phyloP scores from a whole-genome alignment of 768 basidiomycete genomes.

The Mycena venus region DNA sequence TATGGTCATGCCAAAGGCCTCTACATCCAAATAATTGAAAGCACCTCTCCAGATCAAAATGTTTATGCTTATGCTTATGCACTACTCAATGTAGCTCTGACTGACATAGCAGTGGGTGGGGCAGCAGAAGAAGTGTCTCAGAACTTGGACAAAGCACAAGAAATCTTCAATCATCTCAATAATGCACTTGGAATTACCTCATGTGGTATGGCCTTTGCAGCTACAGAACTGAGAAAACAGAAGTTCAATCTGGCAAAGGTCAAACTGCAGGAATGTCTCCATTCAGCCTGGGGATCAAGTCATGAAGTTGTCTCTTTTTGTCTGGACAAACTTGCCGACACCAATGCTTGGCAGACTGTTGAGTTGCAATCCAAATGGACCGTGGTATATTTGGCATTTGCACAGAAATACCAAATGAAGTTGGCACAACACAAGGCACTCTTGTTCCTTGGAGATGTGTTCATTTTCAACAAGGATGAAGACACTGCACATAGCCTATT shows the following conservation, averaged over 20 bases:
- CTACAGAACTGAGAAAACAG: neutral
- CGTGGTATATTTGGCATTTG: neutral
- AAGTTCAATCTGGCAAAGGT: neutral
- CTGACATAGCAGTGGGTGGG: neutral
- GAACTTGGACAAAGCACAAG: neutral
- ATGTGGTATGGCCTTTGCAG: neutral
- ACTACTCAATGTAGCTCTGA: neutral
- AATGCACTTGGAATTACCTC: neutral
- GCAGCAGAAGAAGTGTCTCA: neutral
- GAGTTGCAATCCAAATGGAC: neutral
- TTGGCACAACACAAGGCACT: too few relatives aligned
- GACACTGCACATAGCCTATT: neutral
- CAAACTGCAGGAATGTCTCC: neutral
- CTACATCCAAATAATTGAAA: neutral
- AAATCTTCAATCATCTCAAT: neutral
- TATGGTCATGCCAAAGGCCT: neutral
- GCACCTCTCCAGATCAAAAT: neutral
- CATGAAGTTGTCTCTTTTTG: neutral
- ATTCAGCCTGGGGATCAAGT: neutral
- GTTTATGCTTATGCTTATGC: neutral
- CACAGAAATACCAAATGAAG: neutral
- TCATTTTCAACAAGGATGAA: too few relatives aligned
- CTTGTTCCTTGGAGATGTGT: too few relatives aligned
- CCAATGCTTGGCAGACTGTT: neutral
- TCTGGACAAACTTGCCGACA: neutral